A percentile compares a stretch with the other conserved stretches of the same genome.
These are phyloP conservation scores for Dioscorea dumetorum DNA, from an alignment of 106 monocot genomes.

Conservation along the genomic window DNA sequence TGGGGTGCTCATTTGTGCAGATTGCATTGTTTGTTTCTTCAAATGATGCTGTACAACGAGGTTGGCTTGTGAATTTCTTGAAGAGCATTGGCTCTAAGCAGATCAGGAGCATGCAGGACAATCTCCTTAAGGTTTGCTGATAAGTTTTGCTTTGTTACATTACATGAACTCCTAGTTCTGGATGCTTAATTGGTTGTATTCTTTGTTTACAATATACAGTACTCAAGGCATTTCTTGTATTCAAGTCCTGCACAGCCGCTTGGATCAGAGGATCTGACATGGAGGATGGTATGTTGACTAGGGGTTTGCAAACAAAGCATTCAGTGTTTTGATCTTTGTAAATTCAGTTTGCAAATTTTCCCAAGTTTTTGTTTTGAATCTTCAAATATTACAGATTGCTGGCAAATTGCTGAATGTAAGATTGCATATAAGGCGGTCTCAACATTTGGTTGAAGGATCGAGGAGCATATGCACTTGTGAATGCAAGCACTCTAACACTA, in stretches of 20 bases:
- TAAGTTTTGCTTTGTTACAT: not conserved
- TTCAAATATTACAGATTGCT: constrained; percentile 42
- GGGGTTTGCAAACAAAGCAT: not conserved
- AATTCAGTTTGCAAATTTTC: not conserved
- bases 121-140: constrained; percentile 61
- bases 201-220: constrained; percentile 34
- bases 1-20: constrained; percentile 27
- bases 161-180: not conserved
- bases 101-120: constrained; percentile 65
- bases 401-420: constrained; percentile 79
- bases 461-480: constrained; percentile 71
- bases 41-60: constrained; percentile 67
- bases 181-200: not conserved
- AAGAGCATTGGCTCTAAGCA: constrained; percentile 33
- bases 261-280: constrained; percentile 84
- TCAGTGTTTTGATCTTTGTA: not conserved
- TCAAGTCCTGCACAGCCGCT: constrained; percentile 77
- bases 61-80: constrained; percentile 77
- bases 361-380: not conserved
- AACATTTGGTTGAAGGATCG: constrained; percentile 68
- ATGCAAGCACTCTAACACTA: constrained; percentile 43
- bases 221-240: constrained; percentile 76
- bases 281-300: constrained; percentile 83
- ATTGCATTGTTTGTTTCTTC: constrained; percentile 88
- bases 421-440: constrained; percentile 56